These are phyloP conservation scores for Podospora appendiculata DNA, from an alignment of 495 filamentous ascomycete genomes.

Conservation along the genomic window DNA sequence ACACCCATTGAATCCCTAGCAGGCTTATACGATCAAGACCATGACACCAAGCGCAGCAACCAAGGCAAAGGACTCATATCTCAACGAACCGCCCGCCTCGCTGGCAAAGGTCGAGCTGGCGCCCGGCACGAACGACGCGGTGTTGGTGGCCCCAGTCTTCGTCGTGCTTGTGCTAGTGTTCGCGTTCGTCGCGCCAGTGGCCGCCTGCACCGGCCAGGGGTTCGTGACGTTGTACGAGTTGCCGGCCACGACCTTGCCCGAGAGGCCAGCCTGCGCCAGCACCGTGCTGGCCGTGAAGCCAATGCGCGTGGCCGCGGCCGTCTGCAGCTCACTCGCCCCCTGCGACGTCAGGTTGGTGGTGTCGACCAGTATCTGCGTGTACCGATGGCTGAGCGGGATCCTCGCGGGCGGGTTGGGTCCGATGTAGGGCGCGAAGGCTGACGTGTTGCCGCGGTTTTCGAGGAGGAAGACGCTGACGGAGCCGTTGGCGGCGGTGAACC, in stretches of 20 bases:
- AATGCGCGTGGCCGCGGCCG: conserved; percentile 15
- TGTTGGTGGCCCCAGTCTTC: not conserved
- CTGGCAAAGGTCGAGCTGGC: not conserved
- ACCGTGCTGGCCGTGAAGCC: conserved; percentile 24
- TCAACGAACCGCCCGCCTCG: not conserved
- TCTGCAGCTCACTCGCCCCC: conserved; percentile 14
- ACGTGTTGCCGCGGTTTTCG: conserved; percentile 16
- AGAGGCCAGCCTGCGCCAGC: conserved; percentile 23
- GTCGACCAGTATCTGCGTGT: conserved; percentile 34
- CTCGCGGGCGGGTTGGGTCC: conserved; percentile 32
- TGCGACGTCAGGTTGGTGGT: conserved; percentile 20
- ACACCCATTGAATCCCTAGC: no score
- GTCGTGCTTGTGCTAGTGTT: conserved; percentile 1
- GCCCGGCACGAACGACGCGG: not conserved
- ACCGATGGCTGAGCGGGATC: conserved; percentile 33
- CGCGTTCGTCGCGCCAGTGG: not conserved
- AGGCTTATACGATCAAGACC: no score
- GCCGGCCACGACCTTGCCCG: conserved; percentile 28
- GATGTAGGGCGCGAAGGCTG: conserved; percentile 23
- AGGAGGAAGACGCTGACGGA: conserved; percentile 23
- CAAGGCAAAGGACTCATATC: not conserved
- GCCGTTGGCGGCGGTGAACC: conserved; percentile 21
- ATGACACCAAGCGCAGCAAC: no score
- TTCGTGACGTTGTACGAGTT: conserved; percentile 40
- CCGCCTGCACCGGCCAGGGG: conserved; percentile 21